Base-by-base conservation (phyloP, 2,329 filamentous ascomycete genomes). In the Aschersonia sp. region DNA sequence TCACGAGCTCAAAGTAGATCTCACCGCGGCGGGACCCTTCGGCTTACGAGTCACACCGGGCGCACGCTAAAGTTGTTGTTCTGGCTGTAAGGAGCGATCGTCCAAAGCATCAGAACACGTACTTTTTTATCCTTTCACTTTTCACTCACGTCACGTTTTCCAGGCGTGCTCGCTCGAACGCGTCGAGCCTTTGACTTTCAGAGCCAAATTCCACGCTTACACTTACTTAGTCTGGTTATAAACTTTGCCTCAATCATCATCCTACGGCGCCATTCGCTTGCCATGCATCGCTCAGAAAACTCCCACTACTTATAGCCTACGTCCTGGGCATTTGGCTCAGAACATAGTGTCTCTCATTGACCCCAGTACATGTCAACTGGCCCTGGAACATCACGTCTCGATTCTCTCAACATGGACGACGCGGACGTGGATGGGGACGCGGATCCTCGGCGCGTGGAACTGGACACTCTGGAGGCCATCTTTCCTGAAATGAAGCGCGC, bases 401-500 rank as follows among this genome's bases (percentile, higher is more conserved):
- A 20, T 42, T 28, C 30, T 41, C 45, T 45, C 59, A 46, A 55
- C 47, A 66, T 70, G 67, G 66, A 67, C 52, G 60, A 64, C 48
- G 64, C 64, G 50, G 64, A 61, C 52, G 70, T 75, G 55, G 73
- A 61, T 52, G 70, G 75, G 55, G 73, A 79, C 56, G 71, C 76
- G 54, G 74, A 79, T 55, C 66, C 70, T 52, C 77, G 80, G 45
- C 61, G 69, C 48, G 66, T 72, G 44, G 80, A 84, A 66, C 68
- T 84, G 48, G 73, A 71, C 55, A 74, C 78, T 10, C 70, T 84
- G 48, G 65, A 70, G 48, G 77, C 79, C 52, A 84, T 85, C 56
- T 85, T 75, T 53, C 80, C 80, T n/a, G 81, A 84, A 61, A 73
- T 84, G 10, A 67, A 67, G 31, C 62, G 50, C 3, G 51, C 51